These are phyloP conservation scores for Solanum bukasovii DNA, from an alignment of 257 asterid species.

Conservation along the genomic window DNA sequence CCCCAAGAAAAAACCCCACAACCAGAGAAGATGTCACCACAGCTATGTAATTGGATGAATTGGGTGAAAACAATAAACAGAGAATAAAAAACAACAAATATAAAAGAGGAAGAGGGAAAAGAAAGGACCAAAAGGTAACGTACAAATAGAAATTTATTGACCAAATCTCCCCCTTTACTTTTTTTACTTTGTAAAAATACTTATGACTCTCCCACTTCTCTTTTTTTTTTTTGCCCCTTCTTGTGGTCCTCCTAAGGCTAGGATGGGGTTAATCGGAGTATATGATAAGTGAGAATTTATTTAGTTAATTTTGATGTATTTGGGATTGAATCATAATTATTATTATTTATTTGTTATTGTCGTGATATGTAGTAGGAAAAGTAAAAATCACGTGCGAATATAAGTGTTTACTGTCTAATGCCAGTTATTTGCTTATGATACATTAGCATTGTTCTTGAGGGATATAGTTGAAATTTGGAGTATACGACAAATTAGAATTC, in stretches of 20 bases:
- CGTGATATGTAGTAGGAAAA: not conserved
- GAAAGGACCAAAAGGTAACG: conserved; percentile 15
- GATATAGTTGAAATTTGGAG: not conserved
- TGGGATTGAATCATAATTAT: not conserved
- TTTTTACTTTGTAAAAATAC: not conserved
- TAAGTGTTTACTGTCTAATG: not conserved
- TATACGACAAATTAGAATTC: not conserved
- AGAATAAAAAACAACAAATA: not conserved
- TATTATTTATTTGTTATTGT: not conserved
- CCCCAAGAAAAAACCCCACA: conserved; percentile 27
- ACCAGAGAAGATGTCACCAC: conserved; percentile 17
- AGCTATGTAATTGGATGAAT: not conserved
- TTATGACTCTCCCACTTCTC: not conserved
- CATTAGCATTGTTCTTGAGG: not conserved
- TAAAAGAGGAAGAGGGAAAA: not conserved
- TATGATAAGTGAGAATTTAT: not conserved
- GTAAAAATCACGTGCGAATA: not conserved
- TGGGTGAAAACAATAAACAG: not conserved
- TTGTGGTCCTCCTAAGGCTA: not conserved
- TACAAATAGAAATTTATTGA: conserved; percentile 1
- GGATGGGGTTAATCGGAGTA: not conserved
- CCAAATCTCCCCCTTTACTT: not conserved
- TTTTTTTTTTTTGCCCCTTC: not conserved
- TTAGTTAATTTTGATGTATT: not conserved
- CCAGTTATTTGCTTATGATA: not conserved